Conservation (phyloP, 495 filamentous ascomycete species). For the Talaromyces nanjingensis region DNA sequence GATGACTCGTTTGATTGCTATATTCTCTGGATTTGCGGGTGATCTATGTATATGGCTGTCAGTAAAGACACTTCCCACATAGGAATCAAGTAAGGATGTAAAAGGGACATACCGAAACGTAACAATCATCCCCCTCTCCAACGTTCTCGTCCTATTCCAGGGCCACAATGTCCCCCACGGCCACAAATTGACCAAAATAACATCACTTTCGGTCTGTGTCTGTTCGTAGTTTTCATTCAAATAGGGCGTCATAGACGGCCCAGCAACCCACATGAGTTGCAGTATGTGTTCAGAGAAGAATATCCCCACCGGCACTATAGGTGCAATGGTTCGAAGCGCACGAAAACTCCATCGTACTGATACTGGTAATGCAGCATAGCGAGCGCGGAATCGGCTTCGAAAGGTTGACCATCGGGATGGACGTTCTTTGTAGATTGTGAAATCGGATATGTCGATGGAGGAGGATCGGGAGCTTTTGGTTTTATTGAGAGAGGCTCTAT, state of each 20-base stretch:
- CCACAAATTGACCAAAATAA: conserved; percentile 44
- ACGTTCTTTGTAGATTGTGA: background rate
- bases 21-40: conserved; percentile 51
- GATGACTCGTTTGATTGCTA: conserved; percentile 62
- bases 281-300: conserved; percentile 59
- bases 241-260: conserved; percentile 72
- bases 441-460: background rate
- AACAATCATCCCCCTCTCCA: conserved; percentile 49
- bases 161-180: conserved; percentile 21
- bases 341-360: conserved; percentile 23
- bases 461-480: background rate
- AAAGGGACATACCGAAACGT: conserved; percentile 38
- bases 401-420: conserved; percentile 11
- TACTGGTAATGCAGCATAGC: conserved; percentile 27
- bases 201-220: conserved; percentile 44
- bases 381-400: conserved; percentile 24
- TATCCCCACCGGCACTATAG: conserved; percentile 56
- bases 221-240: conserved; percentile 58
- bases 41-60: conserved; percentile 36
- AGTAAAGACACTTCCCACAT: no score
- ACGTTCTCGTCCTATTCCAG: conserved; percentile 33
- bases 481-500: background rate
- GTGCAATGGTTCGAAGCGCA: conserved; percentile 44
- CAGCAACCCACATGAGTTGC: conserved; percentile 55
- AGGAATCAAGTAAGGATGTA: background rate